A percentile compares a stretch with the other conserved stretches of the same genome.
Evolutionary conservation across 2,329 filamentous ascomycete species (phyloP).

Genomic region (Drechslerella dactyloides): DNA sequence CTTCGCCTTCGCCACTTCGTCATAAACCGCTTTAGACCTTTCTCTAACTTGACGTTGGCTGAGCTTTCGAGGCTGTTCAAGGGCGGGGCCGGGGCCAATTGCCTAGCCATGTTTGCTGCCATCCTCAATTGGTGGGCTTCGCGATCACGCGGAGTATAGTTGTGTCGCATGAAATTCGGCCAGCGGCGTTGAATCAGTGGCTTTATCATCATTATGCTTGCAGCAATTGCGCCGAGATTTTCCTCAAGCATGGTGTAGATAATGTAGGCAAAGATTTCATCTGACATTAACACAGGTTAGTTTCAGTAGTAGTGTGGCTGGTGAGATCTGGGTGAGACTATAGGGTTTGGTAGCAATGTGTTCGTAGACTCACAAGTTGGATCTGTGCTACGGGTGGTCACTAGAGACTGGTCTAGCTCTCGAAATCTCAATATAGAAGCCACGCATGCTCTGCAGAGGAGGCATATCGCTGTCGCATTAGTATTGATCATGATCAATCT

Average conservation of each 20-base stretch:
- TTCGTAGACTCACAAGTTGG: constrained; percentile 22
- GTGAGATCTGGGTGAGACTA: not conserved
- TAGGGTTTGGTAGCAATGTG: not conserved
- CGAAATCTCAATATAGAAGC: constrained; percentile 31
- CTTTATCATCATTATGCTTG: constrained; percentile 38
- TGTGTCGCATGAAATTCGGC: constrained; percentile 19
- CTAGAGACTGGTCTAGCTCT: constrained; percentile 16
- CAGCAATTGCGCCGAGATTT: constrained; percentile 35
- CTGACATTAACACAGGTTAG: not conserved
- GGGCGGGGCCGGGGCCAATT: too few relatives aligned
- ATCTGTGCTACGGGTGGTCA: constrained; percentile 19
- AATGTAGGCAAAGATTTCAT: constrained; percentile 18
- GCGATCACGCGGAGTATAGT: constrained; percentile 13
- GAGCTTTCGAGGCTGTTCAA: too few relatives aligned
- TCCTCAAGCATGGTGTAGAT: constrained; percentile 35
- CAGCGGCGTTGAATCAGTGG: constrained; percentile 26
- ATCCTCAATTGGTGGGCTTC: constrained; percentile 36
- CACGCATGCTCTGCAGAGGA: constrained; percentile 38
- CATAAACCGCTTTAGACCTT: too few relatives aligned
- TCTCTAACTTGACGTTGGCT: constrained; percentile 9
- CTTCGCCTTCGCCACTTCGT: too few relatives aligned
- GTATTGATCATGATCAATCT: too few relatives aligned
- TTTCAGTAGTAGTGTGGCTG: not conserved
- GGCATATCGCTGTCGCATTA: too few relatives aligned
- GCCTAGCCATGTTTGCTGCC: constrained; percentile 13